phyloP scores from a whole-genome alignment of 208 protist genomes.

The Phytomonas sp. region DNA sequence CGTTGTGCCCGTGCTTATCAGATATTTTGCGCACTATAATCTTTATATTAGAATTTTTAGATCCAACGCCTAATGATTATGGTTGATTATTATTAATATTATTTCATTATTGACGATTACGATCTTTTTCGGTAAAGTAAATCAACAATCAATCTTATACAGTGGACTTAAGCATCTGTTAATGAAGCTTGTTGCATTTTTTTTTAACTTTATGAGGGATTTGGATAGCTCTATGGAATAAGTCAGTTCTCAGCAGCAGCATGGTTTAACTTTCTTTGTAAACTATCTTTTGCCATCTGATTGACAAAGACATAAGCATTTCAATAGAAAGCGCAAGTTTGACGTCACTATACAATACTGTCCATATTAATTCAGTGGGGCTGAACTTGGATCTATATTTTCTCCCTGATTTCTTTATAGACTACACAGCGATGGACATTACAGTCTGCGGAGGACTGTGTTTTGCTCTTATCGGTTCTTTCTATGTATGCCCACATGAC shows the following conservation, averaged over 20 bases:
- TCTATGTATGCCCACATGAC: slow-evolving; percentile 54
- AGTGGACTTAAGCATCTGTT: neutral
- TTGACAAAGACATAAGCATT: neutral
- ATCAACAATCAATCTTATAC: neutral
- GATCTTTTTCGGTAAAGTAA: slow-evolving; percentile 8
- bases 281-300: neutral
- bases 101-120: slow-evolving; percentile 2
- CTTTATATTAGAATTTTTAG: slow-evolving; percentile 12
- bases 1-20: neutral
- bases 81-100: neutral
- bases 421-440: slow-evolving; percentile 30
- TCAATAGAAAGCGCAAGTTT: neutral
- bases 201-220: neutral
- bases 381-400: neutral
- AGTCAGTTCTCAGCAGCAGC: slow-evolving; percentile 1
- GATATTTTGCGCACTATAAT: slow-evolving; percentile 2
- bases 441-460: slow-evolving; percentile 18
- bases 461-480: slow-evolving; percentile 38
- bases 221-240: neutral
- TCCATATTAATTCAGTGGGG: neutral
- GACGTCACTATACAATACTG: neutral
- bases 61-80: neutral
- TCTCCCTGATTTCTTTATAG: neutral
- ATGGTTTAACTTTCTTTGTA: slow-evolving; percentile 5
- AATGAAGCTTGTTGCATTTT: neutral